Conservation (phyloP, 139 green algal species). For the Protoeuglena noctilucae region DNA sequence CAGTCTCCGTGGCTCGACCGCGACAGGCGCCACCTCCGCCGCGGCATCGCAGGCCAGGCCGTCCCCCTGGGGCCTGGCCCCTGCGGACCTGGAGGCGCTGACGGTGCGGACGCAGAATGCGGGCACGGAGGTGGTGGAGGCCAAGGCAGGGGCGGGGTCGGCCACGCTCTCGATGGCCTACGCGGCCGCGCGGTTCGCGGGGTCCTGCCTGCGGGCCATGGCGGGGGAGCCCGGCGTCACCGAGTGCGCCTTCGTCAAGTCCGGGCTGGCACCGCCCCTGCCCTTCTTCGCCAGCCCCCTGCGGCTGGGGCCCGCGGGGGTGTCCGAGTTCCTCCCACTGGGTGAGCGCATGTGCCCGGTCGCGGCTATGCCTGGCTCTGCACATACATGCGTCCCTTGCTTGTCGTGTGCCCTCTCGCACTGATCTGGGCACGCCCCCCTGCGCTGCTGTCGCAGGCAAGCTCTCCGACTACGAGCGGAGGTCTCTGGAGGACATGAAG, state of each 20-base stretch:
- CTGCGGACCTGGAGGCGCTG: slow-evolving; percentile 72
- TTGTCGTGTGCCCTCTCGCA: too few species aligned
- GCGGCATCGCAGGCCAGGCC: too few species aligned
- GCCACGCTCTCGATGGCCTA: slow-evolving; percentile 98
- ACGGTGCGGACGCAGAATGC: slow-evolving; percentile 97
- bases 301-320: slow-evolving; percentile 48
- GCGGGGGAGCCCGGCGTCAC: slow-evolving; percentile 50
- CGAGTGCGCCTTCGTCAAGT: slow-evolving; percentile 85
- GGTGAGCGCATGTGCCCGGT: too few species aligned
- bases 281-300: slow-evolving; percentile 91
- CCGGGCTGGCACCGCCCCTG: slow-evolving; percentile 43
- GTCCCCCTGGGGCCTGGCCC: slow-evolving; percentile 18
- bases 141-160: slow-evolving; percentile 80
- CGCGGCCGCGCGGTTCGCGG: slow-evolving; percentile 84
- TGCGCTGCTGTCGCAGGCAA: too few species aligned
- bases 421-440: too few species aligned
- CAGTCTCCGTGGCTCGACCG: too few species aligned
- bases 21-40: too few species aligned
- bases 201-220: slow-evolving; percentile 78
- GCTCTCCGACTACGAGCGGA: too few species aligned
- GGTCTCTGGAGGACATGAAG: too few species aligned
- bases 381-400: too few species aligned
- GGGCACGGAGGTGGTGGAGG: slow-evolving; percentile 91
- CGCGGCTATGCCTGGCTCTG: too few species aligned
- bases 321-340: slow-evolving; percentile 56